These are phyloP conservation scores for Suhomyces pyralidae DNA, from an alignment of 805 yeast genomes.

Conservation along the genomic window DNA sequence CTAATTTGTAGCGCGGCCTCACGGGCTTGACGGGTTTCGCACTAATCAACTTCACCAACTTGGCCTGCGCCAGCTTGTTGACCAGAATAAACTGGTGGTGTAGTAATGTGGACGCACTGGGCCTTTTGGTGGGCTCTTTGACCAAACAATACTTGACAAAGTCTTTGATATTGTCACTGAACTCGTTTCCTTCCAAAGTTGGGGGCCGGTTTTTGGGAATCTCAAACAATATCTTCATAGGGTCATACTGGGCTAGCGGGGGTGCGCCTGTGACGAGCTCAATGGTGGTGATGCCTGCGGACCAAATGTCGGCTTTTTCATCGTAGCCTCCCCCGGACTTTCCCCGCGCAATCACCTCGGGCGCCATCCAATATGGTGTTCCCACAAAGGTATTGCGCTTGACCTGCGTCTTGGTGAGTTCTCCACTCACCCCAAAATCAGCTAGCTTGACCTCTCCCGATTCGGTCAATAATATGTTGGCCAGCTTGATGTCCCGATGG, in stretches of 20 bases:
- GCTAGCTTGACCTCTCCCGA: slow-evolving; percentile 75
- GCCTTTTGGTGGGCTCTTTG: slow-evolving; percentile 65
- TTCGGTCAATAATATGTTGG: slow-evolving; percentile 74
- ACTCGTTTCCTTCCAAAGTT: slow-evolving; percentile 38
- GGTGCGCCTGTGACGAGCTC: slow-evolving; percentile 83
- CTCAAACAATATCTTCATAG: slow-evolving; percentile 69
- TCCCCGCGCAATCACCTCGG: slow-evolving; percentile 70
- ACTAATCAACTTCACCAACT: slow-evolving; percentile 35
- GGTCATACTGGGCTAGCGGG: slow-evolving; percentile 70
- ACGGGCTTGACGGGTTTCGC: slow-evolving; percentile 26
- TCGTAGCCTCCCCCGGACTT: slow-evolving; percentile 54
- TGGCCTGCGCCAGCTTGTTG: slow-evolving; percentile 21
- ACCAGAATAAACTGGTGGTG: slow-evolving; percentile 50
- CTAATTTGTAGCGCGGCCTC: slow-evolving; percentile 4
- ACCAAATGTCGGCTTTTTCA: slow-evolving; percentile 93
- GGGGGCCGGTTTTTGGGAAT: slow-evolving; percentile 73
- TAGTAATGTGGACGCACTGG: slow-evolving; percentile 56
- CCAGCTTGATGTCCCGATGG: slow-evolving; percentile 89
- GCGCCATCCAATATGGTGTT: slow-evolving; percentile 99
- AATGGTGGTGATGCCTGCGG: slow-evolving; percentile 86
- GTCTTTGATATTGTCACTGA: slow-evolving; percentile 54
- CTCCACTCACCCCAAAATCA: slow-evolving; percentile 93
- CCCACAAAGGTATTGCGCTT: slow-evolving; percentile 82
- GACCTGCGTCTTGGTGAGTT: slow-evolving; percentile 53
- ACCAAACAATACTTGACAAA: slow-evolving; percentile 65